Conservation (phyloP, 306 rosid genomes). For the Cicer arietinum region DNA sequence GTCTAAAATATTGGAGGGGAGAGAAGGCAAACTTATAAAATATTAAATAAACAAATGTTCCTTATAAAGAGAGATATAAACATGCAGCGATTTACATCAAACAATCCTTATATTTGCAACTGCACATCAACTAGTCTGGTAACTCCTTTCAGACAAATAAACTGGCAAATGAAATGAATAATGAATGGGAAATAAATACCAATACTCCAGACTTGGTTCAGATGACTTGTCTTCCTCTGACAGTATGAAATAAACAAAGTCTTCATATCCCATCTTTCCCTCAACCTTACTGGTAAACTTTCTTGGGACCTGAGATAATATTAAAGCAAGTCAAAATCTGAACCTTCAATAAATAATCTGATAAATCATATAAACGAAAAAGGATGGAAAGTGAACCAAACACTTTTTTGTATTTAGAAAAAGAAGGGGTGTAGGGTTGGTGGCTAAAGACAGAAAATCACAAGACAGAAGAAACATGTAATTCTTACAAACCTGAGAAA, state of each 20-base stretch:
- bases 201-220: slow-evolving; percentile 96
- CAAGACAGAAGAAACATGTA: slow-evolving; percentile 35
- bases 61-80: slow-evolving; percentile 10
- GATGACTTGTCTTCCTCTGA: slow-evolving; percentile 98
- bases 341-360: slow-evolving; percentile 32
- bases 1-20: not conserved
- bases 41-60: not conserved
- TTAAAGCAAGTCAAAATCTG: slow-evolving; percentile 40
- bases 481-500: slow-evolving; percentile 88
- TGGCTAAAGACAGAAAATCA: slow-evolving; percentile 19
- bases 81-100: slow-evolving; percentile 36
- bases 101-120: slow-evolving; percentile 32
- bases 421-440: slow-evolving; percentile 4
- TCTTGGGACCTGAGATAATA: slow-evolving; percentile 75
- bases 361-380: slow-evolving; percentile 25
- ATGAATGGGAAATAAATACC: slow-evolving; percentile 61
- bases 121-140: slow-evolving; percentile 22
- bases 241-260: slow-evolving; percentile 94
- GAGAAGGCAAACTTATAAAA: not conserved
- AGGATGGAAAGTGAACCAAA: slow-evolving; percentile 18
- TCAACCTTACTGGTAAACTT: slow-evolving; percentile 94
- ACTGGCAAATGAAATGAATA: slow-evolving; percentile 35
- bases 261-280: slow-evolving; percentile 99
- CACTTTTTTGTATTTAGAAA: slow-evolving; percentile 21
- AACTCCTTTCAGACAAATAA: slow-evolving; percentile 35